Evolutionary conservation across 2,329 filamentous ascomycete genomes (phyloP), one percentile per base, ranked within the genome.

Genomic region (Zelopaecilomyces penicillatus): DNA sequence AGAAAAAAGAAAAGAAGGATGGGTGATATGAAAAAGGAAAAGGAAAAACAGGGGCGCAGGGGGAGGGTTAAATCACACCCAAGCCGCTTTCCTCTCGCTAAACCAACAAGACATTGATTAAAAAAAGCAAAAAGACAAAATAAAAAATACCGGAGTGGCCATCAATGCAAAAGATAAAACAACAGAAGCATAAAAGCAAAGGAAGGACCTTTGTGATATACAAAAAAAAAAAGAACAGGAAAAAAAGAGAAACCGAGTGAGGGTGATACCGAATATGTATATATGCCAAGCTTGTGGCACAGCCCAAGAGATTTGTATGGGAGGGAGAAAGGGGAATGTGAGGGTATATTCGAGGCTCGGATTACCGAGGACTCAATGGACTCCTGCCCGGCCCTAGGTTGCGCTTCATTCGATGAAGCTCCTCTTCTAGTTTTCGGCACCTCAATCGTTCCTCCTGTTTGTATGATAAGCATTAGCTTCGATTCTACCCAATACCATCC

Each of bases 391-490:
- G 63, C 3, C 65, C 70, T 30, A 65, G 62, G 7, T 63, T 60
- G 44, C 67, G 67, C 52, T 62, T 70, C 34, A 76, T 51, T 29
- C 65, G 61, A 30, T 64, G 57, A 30, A 76, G 53, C 55, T 77
- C 74, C 44, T 77, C 74, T 50, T 77, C 74, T 26, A 75, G 57
- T 52, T 67, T 71, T 41, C 73, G 64, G 45, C 65, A 63, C 51
- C 62, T 67, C 46, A 59, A 54, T 55, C 75, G 72, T 51, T 77
- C 74, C 64, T 73, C 71, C 73, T 76, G 45, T 45, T 44, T n/a
- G 2, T 4, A 5, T 44, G 33, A 53, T 69, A 56, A 68, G 63
- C 10, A 42, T 41, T 26, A n/a, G 6, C 39, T 26, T 19, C 12
- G 30, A 31, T 8, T 26, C 26, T 30, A 9, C 7, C 32, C 12